These are phyloP conservation scores for Termitomyces sp. DNA, from an alignment of 1,284 basidiomycete species.

Conservation along the genomic window DNA sequence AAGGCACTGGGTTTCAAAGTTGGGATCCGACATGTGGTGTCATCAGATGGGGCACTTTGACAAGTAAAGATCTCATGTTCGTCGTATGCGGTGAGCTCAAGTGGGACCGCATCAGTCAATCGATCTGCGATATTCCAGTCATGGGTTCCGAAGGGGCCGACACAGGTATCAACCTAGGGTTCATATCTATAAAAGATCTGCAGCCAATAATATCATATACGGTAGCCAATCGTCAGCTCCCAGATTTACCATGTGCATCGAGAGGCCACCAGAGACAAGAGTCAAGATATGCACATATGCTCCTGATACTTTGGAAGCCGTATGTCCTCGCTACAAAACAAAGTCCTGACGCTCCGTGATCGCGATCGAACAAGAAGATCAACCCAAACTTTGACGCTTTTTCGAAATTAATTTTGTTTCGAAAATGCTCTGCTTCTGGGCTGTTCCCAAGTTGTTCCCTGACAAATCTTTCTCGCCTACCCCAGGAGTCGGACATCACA, in stretches of 20 bases:
- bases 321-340: not conserved
- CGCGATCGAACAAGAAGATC: not conserved
- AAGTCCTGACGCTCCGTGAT: not conserved
- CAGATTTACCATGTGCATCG: not conserved
- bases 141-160: not conserved
- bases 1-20: not conserved
- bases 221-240: not conserved
- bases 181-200: not conserved
- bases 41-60: not conserved
- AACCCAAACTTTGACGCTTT: not conserved
- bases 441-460: not conserved
- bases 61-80: too few relatives aligned
- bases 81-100: not conserved
- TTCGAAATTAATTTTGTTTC: not conserved
- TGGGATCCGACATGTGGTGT: not conserved
- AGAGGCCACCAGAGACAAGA: not conserved
- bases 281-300: not conserved
- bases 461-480: not conserved
- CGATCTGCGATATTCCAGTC: not conserved
- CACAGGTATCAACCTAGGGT: not conserved
- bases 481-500: too few relatives aligned
- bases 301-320: not conserved
- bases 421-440: not conserved
- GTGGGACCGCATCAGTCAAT: not conserved
- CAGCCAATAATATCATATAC: not conserved